Evolutionary conservation across 163 green algal genomes (phyloP), one percentile per base, ranked within the genome.

Genomic region (Scenedesmus sp.): DNA sequence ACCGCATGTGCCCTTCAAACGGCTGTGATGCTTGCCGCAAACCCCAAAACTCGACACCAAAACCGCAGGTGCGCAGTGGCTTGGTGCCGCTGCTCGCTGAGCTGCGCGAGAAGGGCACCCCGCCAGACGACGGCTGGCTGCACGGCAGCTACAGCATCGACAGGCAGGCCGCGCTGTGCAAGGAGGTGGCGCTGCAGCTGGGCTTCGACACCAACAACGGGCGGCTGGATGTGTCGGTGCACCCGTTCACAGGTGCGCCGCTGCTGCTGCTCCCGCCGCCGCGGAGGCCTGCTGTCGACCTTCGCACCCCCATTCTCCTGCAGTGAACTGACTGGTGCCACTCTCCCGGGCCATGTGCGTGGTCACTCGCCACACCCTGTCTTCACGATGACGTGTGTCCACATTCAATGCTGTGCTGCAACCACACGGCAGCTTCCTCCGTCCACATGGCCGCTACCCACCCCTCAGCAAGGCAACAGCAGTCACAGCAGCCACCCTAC

Each of bases 181-280:
- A 95, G 76, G 91, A 94, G 33, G 82, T 97, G 43, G 95, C 94
- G 1, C 93, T 98, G 56, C 96, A 95, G 83, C 61, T 96, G 18
- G 94, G 97, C 16, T 99, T 99, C 86, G 91, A 96, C 87, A 89
- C 96, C 1, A 83, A 97, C 3, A 93, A 92, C 0, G 97, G 97
- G 12, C 93, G 97, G 3, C 95, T 99, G 65, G 97, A 99, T 85
- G 94, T 97, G 33, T 96, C 89, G 0, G 96, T 98, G 86, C 97
- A 99, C 92, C 97, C 97, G 40, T 99, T 99, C 93, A 99, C 97
- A 2, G 95, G 94, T 35, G 26, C 0, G 95, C 93, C 86, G 20
- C n/a, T n/a, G n/a, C n/a, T n/a, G n/a, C n/a, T n/a, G n/a, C n/a
- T n/a, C n/a, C n/a, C n/a, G n/a, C n/a, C n/a, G n/a, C n/a, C n/a